phyloP scores from a whole-genome alignment of 768 basidiomycete species.

The Floccularia luteovirens region DNA sequence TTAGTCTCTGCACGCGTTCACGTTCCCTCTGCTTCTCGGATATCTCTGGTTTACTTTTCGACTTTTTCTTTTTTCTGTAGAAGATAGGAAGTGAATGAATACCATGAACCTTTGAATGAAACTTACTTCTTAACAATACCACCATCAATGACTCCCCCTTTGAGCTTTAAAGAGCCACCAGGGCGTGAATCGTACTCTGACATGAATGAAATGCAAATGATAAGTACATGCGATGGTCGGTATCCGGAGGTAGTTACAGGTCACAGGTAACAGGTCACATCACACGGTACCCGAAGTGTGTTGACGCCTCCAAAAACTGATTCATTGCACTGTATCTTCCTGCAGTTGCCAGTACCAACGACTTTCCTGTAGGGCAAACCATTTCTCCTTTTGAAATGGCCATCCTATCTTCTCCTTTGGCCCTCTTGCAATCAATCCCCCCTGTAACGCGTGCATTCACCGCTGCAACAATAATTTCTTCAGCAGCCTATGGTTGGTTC shows the following conservation, averaged over 20 bases:
- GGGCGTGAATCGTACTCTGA: slow-evolving; percentile 82
- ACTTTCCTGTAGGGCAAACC: too few species aligned
- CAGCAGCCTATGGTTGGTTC: slow-evolving; percentile 59
- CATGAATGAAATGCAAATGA: slow-evolving; percentile 53
- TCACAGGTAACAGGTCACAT: background rate
- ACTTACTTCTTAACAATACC: slow-evolving; percentile 79
- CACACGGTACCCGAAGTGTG: background rate
- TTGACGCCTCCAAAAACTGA: background rate
- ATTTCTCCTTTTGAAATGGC: too few species aligned
- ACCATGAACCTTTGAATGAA: slow-evolving; percentile 7
- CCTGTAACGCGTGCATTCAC: slow-evolving; percentile 74
- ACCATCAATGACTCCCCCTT: slow-evolving; percentile 73
- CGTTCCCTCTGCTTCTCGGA: slow-evolving; percentile 37
- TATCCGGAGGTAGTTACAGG: background rate
- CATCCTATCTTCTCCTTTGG: slow-evolving; percentile 64
- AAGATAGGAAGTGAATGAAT: slow-evolving; percentile 6
- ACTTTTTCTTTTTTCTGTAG: slow-evolving; percentile 83
- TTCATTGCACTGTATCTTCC: too few species aligned
- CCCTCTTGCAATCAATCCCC: slow-evolving; percentile 64
- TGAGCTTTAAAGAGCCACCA: slow-evolving; percentile 86
- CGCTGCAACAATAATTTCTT: slow-evolving; percentile 46
- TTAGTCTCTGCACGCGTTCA: slow-evolving; percentile 42
- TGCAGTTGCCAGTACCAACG: too few species aligned
- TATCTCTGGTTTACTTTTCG: slow-evolving; percentile 48
- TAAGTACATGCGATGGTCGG: too few species aligned